Percentiles rank a stretch among this genome's conserved stretches.
These are phyloP conservation scores for Hygrocybe punicea DNA, from an alignment of 768 basidiomycete species.

Conservation along the genomic window DNA sequence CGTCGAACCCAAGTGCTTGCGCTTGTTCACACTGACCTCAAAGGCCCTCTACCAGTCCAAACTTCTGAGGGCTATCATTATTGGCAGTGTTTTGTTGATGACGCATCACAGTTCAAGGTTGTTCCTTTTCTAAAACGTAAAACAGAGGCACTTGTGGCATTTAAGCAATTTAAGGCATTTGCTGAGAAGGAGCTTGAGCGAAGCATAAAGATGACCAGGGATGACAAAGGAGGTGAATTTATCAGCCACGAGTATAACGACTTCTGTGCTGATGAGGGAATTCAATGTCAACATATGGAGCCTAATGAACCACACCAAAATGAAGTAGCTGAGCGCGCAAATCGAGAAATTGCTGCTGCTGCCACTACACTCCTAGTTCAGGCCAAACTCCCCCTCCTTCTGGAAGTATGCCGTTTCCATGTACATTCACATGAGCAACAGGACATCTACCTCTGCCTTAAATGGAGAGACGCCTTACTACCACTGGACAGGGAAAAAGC, in stretches of 20 bases:
- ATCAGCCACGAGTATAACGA: slow-evolving; percentile 21
- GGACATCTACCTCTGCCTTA: slow-evolving; percentile 14
- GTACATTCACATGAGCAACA: slow-evolving; percentile 21
- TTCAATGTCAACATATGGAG: slow-evolving; percentile 20
- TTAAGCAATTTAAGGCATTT: slow-evolving; percentile 33
- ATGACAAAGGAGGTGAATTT: slow-evolving; percentile 39
- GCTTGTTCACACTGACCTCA: slow-evolving; percentile 17
- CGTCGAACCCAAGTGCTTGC: slow-evolving; percentile 2
- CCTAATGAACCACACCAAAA: slow-evolving; percentile 40
- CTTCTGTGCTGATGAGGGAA: slow-evolving; percentile 24
- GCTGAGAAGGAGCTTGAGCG: slow-evolving; percentile 30
- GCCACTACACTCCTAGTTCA: slow-evolving; percentile 30
- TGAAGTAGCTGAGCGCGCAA: slow-evolving; percentile 40
- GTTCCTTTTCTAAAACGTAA: slow-evolving; percentile 16
- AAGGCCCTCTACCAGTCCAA: slow-evolving; percentile 20
- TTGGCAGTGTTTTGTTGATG: slow-evolving; percentile 18
- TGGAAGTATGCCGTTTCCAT: slow-evolving; percentile 21
- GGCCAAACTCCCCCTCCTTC: slow-evolving; percentile 18
- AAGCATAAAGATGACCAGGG: slow-evolving; percentile 23
- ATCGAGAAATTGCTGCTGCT: slow-evolving; percentile 34
- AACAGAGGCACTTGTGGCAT: slow-evolving; percentile 23
- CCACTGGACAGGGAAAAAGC: slow-evolving; percentile 15
- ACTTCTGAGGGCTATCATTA: slow-evolving; percentile 11
- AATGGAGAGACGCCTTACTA: slow-evolving; percentile 14
- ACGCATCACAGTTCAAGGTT: slow-evolving; percentile 9